A percentile compares a stretch with the other conserved stretches of the same genome.
These are phyloP conservation scores for Fusarium neocosmosporiellum DNA, from an alignment of 2,329 filamentous ascomycete species.

Conservation along the genomic window DNA sequence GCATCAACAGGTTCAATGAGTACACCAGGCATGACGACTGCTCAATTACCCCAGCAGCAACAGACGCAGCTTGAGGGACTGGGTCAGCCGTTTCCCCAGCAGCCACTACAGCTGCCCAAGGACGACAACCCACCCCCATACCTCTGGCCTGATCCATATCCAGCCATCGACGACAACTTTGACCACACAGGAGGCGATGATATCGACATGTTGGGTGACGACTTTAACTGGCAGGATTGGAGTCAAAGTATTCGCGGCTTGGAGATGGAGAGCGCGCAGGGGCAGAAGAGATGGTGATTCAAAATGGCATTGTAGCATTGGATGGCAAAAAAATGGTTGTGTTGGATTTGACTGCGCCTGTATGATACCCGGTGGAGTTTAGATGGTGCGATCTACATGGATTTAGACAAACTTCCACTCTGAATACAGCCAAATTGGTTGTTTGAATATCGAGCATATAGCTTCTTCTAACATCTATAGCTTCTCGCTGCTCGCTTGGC, in stretches of 20 bases:
- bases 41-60: slow-evolving; percentile 11
- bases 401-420: slow-evolving; percentile 32
- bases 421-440: neutral
- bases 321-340: neutral
- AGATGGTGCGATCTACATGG: slow-evolving; percentile 6
- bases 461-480: slow-evolving; percentile 31
- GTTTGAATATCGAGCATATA: neutral
- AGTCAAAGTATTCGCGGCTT: slow-evolving; percentile 55
- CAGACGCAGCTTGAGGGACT: slow-evolving; percentile 12
- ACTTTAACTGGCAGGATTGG: slow-evolving; percentile 64
- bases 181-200: slow-evolving; percentile 46
- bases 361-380: slow-evolving; percentile 42
- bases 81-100: slow-evolving; percentile 27
- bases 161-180: slow-evolving; percentile 43
- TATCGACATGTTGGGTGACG: slow-evolving; percentile 54
- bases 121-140: slow-evolving; percentile 54
- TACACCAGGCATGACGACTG: neutral
- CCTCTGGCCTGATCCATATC: slow-evolving; percentile 54
- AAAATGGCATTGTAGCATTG: neutral
- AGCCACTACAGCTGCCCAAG: slow-evolving; percentile 40
- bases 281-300: slow-evolving; percentile 37
- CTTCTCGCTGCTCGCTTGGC: slow-evolving; percentile 31
- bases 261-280: slow-evolving; percentile 47
- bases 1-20: neutral
- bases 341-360: slow-evolving; percentile 22